These are phyloP conservation scores for Butyriboletus loyo DNA, from an alignment of 768 basidiomycete genomes.

Conservation along the genomic window DNA sequence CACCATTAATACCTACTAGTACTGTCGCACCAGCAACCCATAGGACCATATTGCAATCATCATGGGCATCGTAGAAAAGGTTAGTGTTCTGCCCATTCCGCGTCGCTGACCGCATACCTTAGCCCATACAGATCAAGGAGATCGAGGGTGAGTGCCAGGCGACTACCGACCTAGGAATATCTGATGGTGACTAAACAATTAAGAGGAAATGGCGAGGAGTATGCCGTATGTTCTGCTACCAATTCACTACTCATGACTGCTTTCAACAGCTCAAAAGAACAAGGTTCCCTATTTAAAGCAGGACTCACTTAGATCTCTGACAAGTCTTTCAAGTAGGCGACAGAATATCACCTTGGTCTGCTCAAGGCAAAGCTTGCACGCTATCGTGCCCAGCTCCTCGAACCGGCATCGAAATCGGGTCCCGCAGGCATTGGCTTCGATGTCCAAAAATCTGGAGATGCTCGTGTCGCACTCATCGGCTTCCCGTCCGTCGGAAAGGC, in stretches of 20 bases:
- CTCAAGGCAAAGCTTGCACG: conserved; percentile 93
- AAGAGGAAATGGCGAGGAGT: conserved; percentile 99
- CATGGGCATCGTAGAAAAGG: conserved; percentile 97
- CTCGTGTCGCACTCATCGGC: conserved; percentile 87
- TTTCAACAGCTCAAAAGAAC: conserved; percentile 81
- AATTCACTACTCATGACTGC: not conserved
- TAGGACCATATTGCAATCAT: conserved; percentile 20
- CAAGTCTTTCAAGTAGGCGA: conserved; percentile 54
- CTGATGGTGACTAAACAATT: conserved; percentile 8
- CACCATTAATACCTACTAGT: not conserved
- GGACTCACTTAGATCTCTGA: conserved; percentile 7
- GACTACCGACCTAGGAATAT: not conserved
- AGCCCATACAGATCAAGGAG: conserved; percentile 74
- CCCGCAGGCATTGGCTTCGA: conserved; percentile 84
- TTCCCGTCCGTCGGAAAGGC: conserved; percentile 96
- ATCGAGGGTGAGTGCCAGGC: conserved; percentile 75
- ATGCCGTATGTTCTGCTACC: conserved; percentile 35
- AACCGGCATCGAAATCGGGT: conserved; percentile 82
- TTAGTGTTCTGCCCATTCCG: conserved; percentile 16
- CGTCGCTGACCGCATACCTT: conserved; percentile 3
- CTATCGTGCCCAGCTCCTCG: conserved; percentile 92
- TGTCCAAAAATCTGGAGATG: conserved; percentile 85
- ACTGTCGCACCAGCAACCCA: not conserved
- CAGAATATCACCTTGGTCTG: conserved; percentile 90
- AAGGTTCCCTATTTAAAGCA: conserved; percentile 51